Evolutionary conservation across 495 filamentous ascomycete genomes (phyloP).

Genomic region (Collariella sp.): DNA sequence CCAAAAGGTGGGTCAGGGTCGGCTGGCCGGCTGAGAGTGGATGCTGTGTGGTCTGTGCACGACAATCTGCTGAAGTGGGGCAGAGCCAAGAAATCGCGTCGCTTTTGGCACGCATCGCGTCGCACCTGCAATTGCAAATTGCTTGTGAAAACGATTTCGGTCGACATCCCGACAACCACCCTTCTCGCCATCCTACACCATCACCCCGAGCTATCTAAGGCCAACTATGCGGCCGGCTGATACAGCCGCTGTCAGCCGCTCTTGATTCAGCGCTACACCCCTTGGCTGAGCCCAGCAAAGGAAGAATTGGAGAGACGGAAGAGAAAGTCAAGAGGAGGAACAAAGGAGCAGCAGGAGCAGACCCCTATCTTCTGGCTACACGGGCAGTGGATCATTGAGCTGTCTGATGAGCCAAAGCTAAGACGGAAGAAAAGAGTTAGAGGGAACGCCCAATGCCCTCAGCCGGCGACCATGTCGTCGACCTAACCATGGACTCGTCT

Average conservation of each 20-base stretch:
- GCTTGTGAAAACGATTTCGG: no score
- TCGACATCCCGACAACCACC: not conserved
- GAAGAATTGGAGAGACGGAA: not conserved
- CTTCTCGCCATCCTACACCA: not conserved
- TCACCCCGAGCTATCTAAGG: no score
- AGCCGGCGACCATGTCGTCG: not conserved
- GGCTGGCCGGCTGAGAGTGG: no score
- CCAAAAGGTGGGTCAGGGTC: no score
- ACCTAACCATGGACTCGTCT: conserved; percentile 9
- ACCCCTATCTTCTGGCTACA: no score
- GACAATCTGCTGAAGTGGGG: not conserved
- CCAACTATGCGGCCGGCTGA: no score
- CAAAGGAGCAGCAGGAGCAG: not conserved
- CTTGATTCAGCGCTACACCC: no score
- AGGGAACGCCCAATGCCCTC: not conserved
- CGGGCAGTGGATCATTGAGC: not conserved
- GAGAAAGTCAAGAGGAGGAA: not conserved
- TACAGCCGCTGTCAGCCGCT: no score
- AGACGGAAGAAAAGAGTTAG: not conserved
- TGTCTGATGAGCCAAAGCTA: not conserved
- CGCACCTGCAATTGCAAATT: not conserved
- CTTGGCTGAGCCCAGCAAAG: no score
- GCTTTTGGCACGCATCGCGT: not conserved
- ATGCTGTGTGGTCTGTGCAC: not conserved
- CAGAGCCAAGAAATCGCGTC: conserved; percentile 6